These are phyloP conservation scores for Nothomitra cinnamomea DNA, from an alignment of 2,329 filamentous ascomycete species.

Conservation along the genomic window DNA sequence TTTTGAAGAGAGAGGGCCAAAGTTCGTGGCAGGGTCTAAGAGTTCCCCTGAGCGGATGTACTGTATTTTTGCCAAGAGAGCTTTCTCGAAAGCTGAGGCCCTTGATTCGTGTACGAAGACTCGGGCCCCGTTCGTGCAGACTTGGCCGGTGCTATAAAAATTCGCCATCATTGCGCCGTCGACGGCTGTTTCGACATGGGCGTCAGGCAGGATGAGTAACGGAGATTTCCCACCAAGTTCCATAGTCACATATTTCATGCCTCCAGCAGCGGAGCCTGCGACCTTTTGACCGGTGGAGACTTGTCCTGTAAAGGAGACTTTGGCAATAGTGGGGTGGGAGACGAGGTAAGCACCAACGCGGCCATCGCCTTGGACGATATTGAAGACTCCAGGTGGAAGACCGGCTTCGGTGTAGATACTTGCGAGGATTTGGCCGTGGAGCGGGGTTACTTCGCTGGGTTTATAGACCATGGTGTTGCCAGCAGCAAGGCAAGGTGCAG, in stretches of 20 bases:
- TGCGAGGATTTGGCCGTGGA: slow-evolving; percentile 63
- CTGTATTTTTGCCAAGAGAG: slow-evolving; percentile 51
- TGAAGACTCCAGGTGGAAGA: slow-evolving; percentile 69
- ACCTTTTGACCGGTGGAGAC: slow-evolving; percentile 73
- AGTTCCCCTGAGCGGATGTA: slow-evolving; percentile 56
- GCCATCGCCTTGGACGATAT: slow-evolving; percentile 67
- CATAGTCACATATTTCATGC: slow-evolving; percentile 86
- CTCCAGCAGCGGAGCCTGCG: slow-evolving; percentile 53
- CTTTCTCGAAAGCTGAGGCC: slow-evolving; percentile 50
- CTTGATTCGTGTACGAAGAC: slow-evolving; percentile 60
- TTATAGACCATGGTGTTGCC: slow-evolving; percentile 89
- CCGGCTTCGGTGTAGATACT: slow-evolving; percentile 65
- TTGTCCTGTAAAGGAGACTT: slow-evolving; percentile 82
- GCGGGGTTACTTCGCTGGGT: slow-evolving; percentile 69
- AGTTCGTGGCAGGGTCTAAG: slow-evolving; percentile 57
- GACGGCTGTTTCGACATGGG: slow-evolving; percentile 61
- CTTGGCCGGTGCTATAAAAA: slow-evolving; percentile 80
- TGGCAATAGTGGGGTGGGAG: slow-evolving; percentile 54
- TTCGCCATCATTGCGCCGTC: slow-evolving; percentile 88
- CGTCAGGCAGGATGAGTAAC: slow-evolving; percentile 63
- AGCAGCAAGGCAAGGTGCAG: slow-evolving; percentile 66
- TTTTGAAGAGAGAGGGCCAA: slow-evolving; percentile 64
- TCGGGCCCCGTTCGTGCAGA: slow-evolving; percentile 82
- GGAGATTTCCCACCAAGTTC: slow-evolving; percentile 81
- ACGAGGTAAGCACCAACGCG: slow-evolving; percentile 62